Conservation (phyloP, 352 stramenopile species). For the Phytophthora podocarpi region DNA sequence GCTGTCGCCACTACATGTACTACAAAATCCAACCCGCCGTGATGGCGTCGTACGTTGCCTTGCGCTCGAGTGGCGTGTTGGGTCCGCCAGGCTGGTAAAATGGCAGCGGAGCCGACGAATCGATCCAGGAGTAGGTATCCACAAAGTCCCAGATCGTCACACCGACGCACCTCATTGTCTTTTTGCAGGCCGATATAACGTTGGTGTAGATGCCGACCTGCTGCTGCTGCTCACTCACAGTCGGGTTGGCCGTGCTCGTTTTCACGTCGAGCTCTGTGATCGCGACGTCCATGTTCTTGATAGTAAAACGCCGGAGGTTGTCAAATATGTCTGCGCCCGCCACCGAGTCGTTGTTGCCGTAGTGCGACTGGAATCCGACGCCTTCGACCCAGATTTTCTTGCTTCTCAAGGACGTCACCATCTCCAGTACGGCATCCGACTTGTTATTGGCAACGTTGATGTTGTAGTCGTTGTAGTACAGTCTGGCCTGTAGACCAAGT, state of each 20-base stretch:
- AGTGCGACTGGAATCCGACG: constrained; percentile 38
- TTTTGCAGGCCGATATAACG: constrained; percentile 38
- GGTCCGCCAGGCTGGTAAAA: constrained; percentile 36
- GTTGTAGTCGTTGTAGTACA: constrained; percentile 39
- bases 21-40: constrained; percentile 34
- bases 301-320: constrained; percentile 36
- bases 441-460: constrained; percentile 41
- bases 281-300: constrained; percentile 31
- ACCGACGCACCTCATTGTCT: constrained; percentile 27
- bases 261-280: constrained; percentile 39
- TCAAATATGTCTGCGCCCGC: constrained; percentile 28
- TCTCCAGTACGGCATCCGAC: constrained; percentile 32
- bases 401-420: constrained; percentile 22
- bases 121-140: constrained; percentile 33
- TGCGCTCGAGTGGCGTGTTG: constrained; percentile 28
- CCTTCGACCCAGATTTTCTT: constrained; percentile 33
- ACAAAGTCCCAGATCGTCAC: constrained; percentile 36
- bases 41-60: constrained; percentile 38
- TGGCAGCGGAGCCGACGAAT: constrained; percentile 24
- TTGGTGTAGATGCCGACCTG: constrained; percentile 35
- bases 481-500: constrained; percentile 18
- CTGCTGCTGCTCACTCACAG: constrained; percentile 28
- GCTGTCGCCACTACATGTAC: too few relatives aligned
- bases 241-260: constrained; percentile 28
- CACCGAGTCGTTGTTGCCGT: constrained; percentile 26